Conservation (phyloP, 2,329 filamentous ascomycete species). For the Trichoderma atrobrunneum region DNA sequence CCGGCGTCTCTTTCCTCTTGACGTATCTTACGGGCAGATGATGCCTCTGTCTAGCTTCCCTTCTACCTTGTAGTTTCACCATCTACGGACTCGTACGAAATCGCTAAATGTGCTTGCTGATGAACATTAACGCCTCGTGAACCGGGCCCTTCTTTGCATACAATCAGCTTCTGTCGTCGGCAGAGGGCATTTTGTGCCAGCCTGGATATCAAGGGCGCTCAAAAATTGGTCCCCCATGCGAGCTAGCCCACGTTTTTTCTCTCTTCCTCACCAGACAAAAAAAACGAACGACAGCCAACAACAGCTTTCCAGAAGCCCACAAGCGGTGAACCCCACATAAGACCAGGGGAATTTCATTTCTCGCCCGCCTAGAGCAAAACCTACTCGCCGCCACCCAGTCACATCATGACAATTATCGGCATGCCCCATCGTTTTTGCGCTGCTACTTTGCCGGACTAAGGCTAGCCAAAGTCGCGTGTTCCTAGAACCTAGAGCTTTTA, state of each 20-base stretch:
- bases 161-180: neutral
- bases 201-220: neutral
- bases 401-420: neutral
- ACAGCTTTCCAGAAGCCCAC: neutral
- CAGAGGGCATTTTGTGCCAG: neutral
- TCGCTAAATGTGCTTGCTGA: neutral
- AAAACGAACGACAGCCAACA: neutral
- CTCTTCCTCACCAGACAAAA: neutral
- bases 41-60: neutral
- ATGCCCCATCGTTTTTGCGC: constrained; percentile 1
- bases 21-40: neutral
- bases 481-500: neutral
- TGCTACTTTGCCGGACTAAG: neutral
- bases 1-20: neutral
- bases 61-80: neutral
- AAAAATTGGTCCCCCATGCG: neutral
- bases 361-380: neutral
- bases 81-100: neutral
- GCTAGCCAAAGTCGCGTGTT: neutral
- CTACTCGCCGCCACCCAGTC: neutral
- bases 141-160: neutral
- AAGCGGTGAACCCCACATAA: neutral
- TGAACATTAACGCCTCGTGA: neutral
- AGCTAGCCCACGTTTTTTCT: neutral
- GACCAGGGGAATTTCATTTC: neutral